Conservation (phyloP, 305 asterid genomes). For the Withania somnifera region DNA sequence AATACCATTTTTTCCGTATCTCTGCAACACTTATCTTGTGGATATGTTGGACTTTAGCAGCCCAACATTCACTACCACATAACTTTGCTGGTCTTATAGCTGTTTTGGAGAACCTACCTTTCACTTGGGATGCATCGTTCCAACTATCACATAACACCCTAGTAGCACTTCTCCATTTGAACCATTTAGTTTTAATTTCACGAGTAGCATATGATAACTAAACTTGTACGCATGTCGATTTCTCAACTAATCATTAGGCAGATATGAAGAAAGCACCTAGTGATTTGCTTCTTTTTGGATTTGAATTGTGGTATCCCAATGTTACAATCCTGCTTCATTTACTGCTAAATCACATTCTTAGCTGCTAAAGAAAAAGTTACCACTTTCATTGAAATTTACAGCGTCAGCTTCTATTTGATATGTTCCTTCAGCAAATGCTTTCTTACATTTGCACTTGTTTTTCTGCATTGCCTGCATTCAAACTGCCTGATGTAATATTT, state of each 20-base stretch:
- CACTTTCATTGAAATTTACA: background rate
- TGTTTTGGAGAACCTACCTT: too few species aligned
- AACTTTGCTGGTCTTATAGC: too few species aligned
- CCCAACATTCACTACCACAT: too few species aligned
- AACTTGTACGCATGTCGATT: background rate
- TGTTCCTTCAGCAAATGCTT: constrained; percentile 3
- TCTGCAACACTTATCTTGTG: too few species aligned
- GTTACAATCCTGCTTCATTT: background rate
- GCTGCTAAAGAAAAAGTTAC: background rate
- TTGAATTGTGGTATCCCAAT: background rate
- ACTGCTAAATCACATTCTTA: background rate
- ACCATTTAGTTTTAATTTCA: background rate
- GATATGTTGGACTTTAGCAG: too few species aligned
- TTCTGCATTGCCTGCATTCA: background rate
- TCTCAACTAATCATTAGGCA: background rate
- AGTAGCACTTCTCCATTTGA: background rate
- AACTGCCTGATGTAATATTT: constrained; percentile 5
- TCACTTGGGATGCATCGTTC: background rate
- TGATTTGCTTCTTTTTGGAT: background rate
- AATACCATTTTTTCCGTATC: background rate
- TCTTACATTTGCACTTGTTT: background rate
- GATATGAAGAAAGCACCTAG: background rate
- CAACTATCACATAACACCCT: background rate
- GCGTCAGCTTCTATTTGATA: background rate
- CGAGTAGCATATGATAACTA: background rate